These are phyloP conservation scores for Phytophthora sojae DNA, from an alignment of 352 stramenopile species.

Conservation along the genomic window DNA sequence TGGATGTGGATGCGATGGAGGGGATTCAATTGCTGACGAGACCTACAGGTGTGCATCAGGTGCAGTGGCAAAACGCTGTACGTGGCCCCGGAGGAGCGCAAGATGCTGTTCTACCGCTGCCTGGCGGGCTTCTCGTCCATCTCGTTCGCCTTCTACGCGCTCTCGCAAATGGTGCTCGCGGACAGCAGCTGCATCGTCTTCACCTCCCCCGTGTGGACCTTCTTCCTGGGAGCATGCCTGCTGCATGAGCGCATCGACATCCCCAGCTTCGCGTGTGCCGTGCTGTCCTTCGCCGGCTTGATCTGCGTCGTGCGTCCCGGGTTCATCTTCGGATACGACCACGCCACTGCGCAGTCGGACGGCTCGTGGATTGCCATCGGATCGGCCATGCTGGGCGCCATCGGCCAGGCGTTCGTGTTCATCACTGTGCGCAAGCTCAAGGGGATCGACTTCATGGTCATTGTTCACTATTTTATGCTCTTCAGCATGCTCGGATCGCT, in stretches of 20 bases:
- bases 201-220: slow-evolving; percentile 74
- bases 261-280: slow-evolving; percentile 48
- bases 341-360: slow-evolving; percentile 47
- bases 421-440: slow-evolving; percentile 73
- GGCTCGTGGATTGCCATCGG: slow-evolving; percentile 61
- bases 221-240: slow-evolving; percentile 63
- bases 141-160: slow-evolving; percentile 76
- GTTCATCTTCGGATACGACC: slow-evolving; percentile 63
- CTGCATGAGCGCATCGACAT: slow-evolving; percentile 56
- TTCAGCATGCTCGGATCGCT: slow-evolving; percentile 58
- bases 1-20: not conserved
- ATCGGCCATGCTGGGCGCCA: slow-evolving; percentile 60
- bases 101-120: slow-evolving; percentile 73
- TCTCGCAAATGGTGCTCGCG: slow-evolving; percentile 83
- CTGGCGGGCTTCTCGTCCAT: slow-evolving; percentile 77
- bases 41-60: slow-evolving; percentile 37
- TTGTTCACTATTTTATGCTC: slow-evolving; percentile 87
- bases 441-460: slow-evolving; percentile 60
- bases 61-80: slow-evolving; percentile 62
- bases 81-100: slow-evolving; percentile 54
- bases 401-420: slow-evolving; percentile 78
- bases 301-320: slow-evolving; percentile 60
- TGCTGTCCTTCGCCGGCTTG: slow-evolving; percentile 54
- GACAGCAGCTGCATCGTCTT: slow-evolving; percentile 82
- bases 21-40: not conserved